A percentile compares a stretch with the other conserved stretches of the same genome.
phyloP scores from a whole-genome alignment of 306 rosid species.

The Quercus cerris region DNA sequence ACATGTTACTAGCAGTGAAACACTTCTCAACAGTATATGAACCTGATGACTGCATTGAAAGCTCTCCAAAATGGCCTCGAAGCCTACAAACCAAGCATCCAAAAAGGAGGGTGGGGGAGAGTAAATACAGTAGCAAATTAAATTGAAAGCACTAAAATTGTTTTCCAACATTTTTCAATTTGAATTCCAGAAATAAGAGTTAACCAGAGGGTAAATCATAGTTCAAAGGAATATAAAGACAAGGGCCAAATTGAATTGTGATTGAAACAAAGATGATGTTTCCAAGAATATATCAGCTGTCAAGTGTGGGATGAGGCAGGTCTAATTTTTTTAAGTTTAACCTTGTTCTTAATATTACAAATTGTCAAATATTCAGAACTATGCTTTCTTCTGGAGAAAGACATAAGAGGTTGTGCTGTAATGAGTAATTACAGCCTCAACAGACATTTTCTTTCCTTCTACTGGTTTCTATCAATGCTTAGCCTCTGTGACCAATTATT shows the following conservation, averaged over 20 bases:
- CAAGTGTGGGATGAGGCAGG: neutral
- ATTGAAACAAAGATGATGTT: neutral
- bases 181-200: constrained; percentile 1
- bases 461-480: too few species aligned
- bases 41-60: constrained; percentile 62
- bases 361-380: too few species aligned
- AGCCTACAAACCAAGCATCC: constrained; percentile 54
- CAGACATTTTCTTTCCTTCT: too few species aligned
- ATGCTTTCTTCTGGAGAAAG: too few species aligned
- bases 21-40: constrained; percentile 82
- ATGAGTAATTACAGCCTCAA: too few species aligned
- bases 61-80: constrained; percentile 76
- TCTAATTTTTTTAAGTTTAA: neutral
- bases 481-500: too few species aligned
- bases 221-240: neutral
- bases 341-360: neutral
- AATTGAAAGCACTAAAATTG: constrained; percentile 8
- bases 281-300: neutral
- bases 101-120: neutral
- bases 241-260: neutral
- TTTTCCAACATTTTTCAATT: constrained; percentile 11
- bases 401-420: too few species aligned
- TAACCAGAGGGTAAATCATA: neutral
- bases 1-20: constrained; percentile 58
- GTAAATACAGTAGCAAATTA: constrained; percentile 1